Evolutionary conservation across 2,329 filamentous ascomycete genomes (phyloP).

Genomic region (Penicillium sp.): DNA sequence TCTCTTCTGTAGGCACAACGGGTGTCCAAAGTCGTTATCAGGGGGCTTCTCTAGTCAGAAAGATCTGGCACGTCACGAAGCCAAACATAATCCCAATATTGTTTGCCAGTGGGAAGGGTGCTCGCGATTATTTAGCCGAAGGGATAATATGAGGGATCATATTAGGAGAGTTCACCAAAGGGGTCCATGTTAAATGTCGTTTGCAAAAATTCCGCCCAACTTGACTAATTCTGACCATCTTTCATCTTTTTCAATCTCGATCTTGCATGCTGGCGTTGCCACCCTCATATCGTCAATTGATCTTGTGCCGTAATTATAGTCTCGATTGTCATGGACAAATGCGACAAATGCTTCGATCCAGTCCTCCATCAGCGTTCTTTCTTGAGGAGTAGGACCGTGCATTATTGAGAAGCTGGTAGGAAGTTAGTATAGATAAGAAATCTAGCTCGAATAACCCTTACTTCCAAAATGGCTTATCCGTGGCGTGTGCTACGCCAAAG

Average conservation of each 20-base stretch:
- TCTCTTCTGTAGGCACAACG: conserved; percentile 61
- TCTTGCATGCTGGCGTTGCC: conserved; percentile 35
- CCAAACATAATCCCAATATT: conserved; percentile 63
- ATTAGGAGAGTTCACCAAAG: conserved; percentile 45
- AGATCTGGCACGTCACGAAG: conserved; percentile 63
- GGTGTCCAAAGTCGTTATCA: conserved; percentile 60
- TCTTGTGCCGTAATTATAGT: conserved; percentile 40
- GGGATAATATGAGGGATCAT: conserved; percentile 63
- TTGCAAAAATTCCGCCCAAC: conserved; percentile 22
- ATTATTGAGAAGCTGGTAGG: conserved; percentile 41
- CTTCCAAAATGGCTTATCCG: conserved; percentile 53
- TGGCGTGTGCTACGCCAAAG: conserved; percentile 40
- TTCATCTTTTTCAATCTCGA: conserved; percentile 41
- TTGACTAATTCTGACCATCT: conserved; percentile 35
- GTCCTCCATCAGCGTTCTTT: conserved; percentile 42
- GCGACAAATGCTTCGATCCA: conserved; percentile 46
- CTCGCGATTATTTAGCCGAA: conserved; percentile 60
- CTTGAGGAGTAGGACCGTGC: conserved; percentile 42
- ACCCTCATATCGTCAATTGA: conserved; percentile 43
- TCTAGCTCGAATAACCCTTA: conserved; percentile 25
- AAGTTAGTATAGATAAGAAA: not conserved
- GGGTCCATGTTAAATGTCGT: not conserved
- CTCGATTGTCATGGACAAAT: conserved; percentile 40
- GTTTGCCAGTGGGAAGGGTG: conserved; percentile 61
- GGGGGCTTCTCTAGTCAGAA: conserved; percentile 66